Conservation (phyloP, 257 asterid genomes). For the Solanum bulbocastanum region DNA sequence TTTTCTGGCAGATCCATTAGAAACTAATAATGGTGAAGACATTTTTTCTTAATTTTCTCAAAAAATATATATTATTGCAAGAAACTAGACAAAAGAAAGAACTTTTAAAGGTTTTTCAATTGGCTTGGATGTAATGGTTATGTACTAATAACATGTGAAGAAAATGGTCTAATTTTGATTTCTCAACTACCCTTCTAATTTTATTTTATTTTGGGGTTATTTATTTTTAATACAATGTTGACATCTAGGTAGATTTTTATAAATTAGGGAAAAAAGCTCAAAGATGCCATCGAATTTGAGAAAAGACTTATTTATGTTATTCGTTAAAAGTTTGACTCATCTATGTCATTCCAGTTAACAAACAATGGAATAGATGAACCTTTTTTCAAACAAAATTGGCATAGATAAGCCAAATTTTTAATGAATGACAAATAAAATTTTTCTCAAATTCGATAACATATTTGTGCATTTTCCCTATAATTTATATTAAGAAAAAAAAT, state of each 20-base stretch:
- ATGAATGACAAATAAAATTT: too few species aligned
- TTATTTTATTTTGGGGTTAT: not conserved
- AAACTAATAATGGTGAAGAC: not conserved
- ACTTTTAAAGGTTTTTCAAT: not conserved
- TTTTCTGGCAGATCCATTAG: not conserved
- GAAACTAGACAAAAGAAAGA: not conserved
- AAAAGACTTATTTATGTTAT: too few species aligned
- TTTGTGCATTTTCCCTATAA: too few species aligned
- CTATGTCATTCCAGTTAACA: rapidly evolving
- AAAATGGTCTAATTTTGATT: not conserved
- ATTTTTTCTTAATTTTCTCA: not conserved
- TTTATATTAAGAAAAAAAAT: too few species aligned
- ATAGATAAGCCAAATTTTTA: too few species aligned
- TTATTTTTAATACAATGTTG: not conserved
- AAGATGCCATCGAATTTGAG: too few species aligned
- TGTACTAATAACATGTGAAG: not conserved
- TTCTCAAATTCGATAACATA: too few species aligned
- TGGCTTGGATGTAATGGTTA: not conserved
- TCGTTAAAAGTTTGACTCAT: too few species aligned
- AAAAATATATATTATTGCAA: not conserved
- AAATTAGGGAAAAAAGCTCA: not conserved
- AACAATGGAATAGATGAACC: too few species aligned
- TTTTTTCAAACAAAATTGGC: too few species aligned
- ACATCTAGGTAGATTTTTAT: not conserved
- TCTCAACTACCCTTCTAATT: not conserved